Conservation (phyloP, 2,329 filamentous ascomycete species). For the Plenodomus tracheiphilus region DNA sequence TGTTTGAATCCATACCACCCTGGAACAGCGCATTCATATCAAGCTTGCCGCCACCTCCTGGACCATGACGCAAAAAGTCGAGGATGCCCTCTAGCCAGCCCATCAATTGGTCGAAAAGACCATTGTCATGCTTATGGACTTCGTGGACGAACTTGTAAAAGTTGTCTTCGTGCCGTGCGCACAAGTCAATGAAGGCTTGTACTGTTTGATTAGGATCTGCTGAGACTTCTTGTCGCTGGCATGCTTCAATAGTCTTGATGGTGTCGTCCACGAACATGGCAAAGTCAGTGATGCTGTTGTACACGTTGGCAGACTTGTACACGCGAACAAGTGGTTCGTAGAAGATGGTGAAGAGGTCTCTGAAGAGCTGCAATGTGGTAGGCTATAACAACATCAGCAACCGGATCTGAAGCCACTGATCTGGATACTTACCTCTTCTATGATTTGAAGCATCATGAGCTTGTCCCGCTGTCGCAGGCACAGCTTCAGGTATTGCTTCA, state of each 20-base stretch:
- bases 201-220: conserved; percentile 98
- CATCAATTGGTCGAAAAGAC: conserved; percentile 95
- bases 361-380: conserved; percentile 93
- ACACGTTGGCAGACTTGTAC: conserved; percentile 98
- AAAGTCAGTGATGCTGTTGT: conserved; percentile 96
- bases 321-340: conserved; percentile 96
- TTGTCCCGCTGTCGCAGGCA: conserved; percentile 92
- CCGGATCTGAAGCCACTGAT: background rate
- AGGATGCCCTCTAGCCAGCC: conserved; percentile 95
- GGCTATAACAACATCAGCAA: conserved; percentile 53
- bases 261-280: conserved; percentile 90
- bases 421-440: conserved; percentile 68
- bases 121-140: conserved; percentile 95
- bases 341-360: conserved; percentile 97
- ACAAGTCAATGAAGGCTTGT: conserved; percentile 96
- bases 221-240: conserved; percentile 76
- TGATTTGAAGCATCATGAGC: conserved; percentile 92
- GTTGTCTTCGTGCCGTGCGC: conserved; percentile 90
- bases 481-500: conserved; percentile 93
- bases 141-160: conserved; percentile 99
- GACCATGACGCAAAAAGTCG: conserved; percentile 87
- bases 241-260: conserved; percentile 74
- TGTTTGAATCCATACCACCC: conserved; percentile 69
- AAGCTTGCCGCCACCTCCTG: conserved; percentile 74
- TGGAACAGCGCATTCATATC: conserved; percentile 95